Evolutionary conservation across 2,329 filamentous ascomycete species (phyloP).

Genomic region (Periconia sp.): DNA sequence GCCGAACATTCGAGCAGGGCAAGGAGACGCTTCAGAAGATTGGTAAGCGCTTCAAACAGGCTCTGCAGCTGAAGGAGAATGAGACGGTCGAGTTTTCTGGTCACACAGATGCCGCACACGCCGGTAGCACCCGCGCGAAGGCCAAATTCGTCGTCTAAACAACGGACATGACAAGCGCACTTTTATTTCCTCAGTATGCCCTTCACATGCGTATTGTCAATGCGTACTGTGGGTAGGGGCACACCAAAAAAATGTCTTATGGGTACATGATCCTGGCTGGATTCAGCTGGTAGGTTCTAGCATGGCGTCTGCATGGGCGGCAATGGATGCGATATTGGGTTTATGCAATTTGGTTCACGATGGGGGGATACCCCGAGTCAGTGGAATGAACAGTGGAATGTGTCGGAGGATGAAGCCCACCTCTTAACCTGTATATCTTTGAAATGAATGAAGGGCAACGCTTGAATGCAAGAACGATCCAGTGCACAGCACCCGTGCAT

Average conservation of each 20-base stretch:
- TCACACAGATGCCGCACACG: slow-evolving; percentile 90
- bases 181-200: slow-evolving; percentile 9
- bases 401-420: not conserved
- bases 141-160: slow-evolving; percentile 82
- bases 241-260: slow-evolving; percentile 6
- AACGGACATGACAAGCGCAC: not conserved
- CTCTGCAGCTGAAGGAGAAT: slow-evolving; percentile 73
- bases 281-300: slow-evolving; percentile 33
- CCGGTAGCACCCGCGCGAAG: slow-evolving; percentile 92
- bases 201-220: not conserved
- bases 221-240: slow-evolving; percentile 5
- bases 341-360: slow-evolving; percentile 29
- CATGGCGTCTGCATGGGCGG: slow-evolving; percentile 44
- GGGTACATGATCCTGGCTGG: slow-evolving; percentile 7
- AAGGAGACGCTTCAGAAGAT: slow-evolving; percentile 82
- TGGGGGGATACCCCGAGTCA: slow-evolving; percentile 25
- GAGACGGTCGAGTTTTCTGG: slow-evolving; percentile 94
- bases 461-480: not conserved
- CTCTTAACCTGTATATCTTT: not conserved
- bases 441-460: not conserved
- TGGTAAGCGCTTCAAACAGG: slow-evolving; percentile 88
- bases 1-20: slow-evolving; percentile 77
- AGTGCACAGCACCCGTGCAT: not conserved
- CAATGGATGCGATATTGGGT: slow-evolving; percentile 36
- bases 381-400: slow-evolving; percentile 5